Percentiles rank a stretch among this genome's conserved stretches.
These are phyloP conservation scores for Trametes pubescens DNA, from an alignment of 1,284 basidiomycete genomes.

Conservation along the genomic window DNA sequence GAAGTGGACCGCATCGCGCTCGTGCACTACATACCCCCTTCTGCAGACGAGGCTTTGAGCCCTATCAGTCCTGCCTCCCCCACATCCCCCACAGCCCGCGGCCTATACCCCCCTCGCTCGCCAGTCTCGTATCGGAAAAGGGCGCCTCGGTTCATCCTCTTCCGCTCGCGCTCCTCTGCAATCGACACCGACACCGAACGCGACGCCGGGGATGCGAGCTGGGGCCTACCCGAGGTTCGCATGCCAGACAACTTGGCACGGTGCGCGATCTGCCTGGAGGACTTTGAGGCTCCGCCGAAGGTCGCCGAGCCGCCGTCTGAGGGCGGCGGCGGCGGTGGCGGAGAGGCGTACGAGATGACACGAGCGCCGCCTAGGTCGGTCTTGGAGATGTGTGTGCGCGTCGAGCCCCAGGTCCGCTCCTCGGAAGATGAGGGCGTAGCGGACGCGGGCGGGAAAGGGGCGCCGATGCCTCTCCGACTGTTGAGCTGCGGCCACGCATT, in stretches of 20 bases:
- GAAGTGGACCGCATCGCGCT: slow-evolving; percentile 77
- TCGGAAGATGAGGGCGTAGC: slow-evolving; percentile 1
- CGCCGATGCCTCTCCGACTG: slow-evolving; percentile 69
- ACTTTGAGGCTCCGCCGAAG: slow-evolving; percentile 74
- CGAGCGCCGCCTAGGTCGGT: slow-evolving; percentile 23
- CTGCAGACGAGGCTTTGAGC: slow-evolving; percentile 52
- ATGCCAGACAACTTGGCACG: slow-evolving; percentile 76
- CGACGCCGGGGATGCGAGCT: slow-evolving; percentile 43
- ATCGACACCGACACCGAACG: slow-evolving; percentile 6
- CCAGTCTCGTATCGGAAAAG: slow-evolving; percentile 34
- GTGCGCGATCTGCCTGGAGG: slow-evolving; percentile 79
- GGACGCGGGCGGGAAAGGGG: slow-evolving; percentile 56
- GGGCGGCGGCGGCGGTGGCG: slow-evolving; percentile 8
- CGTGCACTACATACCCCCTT: slow-evolving; percentile 79
- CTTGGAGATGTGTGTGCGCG: slow-evolving; percentile 38
- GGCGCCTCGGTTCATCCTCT: slow-evolving; percentile 56
- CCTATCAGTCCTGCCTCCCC: slow-evolving; percentile 44
- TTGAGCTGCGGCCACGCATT: slow-evolving; percentile 79
- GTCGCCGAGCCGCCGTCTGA: slow-evolving; percentile 29
- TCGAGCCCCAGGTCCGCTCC: slow-evolving; percentile 4
- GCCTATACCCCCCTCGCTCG: slow-evolving; percentile 59
- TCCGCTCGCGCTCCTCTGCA: slow-evolving; percentile 23
- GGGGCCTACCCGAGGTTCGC: slow-evolving; percentile 63
- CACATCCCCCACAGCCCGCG: slow-evolving; percentile 40
- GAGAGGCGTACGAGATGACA: slow-evolving; percentile 12